phyloP scores from a whole-genome alignment of 1,284 basidiomycete genomes.

The Phlebopus sp. region DNA sequence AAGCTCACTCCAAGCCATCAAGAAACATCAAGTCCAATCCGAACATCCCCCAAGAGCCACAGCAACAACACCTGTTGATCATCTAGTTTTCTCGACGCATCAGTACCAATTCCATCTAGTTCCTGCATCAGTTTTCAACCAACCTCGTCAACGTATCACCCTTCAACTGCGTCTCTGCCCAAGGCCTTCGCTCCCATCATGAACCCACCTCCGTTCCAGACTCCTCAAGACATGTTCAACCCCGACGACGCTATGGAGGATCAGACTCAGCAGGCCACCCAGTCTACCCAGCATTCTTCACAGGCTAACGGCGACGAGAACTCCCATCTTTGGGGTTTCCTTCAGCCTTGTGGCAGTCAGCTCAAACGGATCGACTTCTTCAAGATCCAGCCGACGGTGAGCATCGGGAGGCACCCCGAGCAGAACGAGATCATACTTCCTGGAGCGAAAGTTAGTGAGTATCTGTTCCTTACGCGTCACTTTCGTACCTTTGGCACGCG shows the following conservation, averaged over 20 bases:
- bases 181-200: constrained; percentile 4
- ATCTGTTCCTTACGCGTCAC: constrained; percentile 10
- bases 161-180: not conserved
- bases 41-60: constrained; percentile 2
- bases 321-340: constrained; percentile 62
- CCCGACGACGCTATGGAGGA: constrained; percentile 30
- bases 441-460: constrained; percentile 74
- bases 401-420: constrained; percentile 51
- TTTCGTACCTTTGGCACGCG: constrained; percentile 6
- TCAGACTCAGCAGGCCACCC: constrained; percentile 51
- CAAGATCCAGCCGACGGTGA: constrained; percentile 46
- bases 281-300: constrained; percentile 43
- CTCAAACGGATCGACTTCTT: constrained; percentile 58
- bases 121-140: not conserved
- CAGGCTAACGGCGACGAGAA: constrained; percentile 34
- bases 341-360: constrained; percentile 54
- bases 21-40: not conserved
- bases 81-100: not conserved
- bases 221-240: constrained; percentile 22
- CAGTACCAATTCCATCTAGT: not conserved
- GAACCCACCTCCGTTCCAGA: constrained; percentile 11
- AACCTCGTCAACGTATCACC: not conserved
- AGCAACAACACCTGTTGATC: not conserved
- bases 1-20: constrained; percentile 4
- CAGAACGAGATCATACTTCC: constrained; percentile 57